Evolutionary conservation across 129 eudicot species (phyloP).

Genomic region (Flaveria robusta): DNA sequence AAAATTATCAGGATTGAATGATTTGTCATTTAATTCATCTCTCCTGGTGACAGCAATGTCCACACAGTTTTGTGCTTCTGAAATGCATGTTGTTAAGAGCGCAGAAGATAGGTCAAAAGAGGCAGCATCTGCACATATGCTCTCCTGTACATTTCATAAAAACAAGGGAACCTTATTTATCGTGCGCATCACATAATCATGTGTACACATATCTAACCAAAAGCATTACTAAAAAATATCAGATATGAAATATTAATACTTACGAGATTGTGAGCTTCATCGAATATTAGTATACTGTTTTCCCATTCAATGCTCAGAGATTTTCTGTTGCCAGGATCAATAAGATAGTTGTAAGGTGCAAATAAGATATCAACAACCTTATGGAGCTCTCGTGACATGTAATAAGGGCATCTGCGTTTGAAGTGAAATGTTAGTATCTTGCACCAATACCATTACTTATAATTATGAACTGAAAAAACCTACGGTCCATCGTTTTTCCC

Average conservation of each 20-base stretch:
- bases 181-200: constrained; percentile 17
- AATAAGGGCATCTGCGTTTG: constrained; percentile 87
- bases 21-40: constrained; percentile 69
- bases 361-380: constrained; percentile 86
- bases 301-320: constrained; percentile 72
- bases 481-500: constrained; percentile 95
- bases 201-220: constrained; percentile 3
- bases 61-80: constrained; percentile 88
- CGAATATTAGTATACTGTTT: constrained; percentile 77
- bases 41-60: constrained; percentile 76
- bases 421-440: constrained; percentile 10
- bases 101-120: constrained; percentile 87
- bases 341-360: constrained; percentile 98
- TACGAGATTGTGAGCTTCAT: constrained; percentile 99
- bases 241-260: constrained; percentile 6
- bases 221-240: neutral
- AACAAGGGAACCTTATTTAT: neutral
- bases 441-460: constrained; percentile 6
- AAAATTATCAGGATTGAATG: constrained; percentile 83
- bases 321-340: constrained; percentile 73
- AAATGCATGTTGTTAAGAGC: constrained; percentile 78
- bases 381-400: constrained; percentile 84
- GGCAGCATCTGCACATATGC: constrained; percentile 97
- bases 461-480: constrained; percentile 41
- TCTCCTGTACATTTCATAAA: constrained; percentile 56